phyloP scores from a whole-genome alignment of 78 protist species.

The Dictyostelium brefeldianum region DNA sequence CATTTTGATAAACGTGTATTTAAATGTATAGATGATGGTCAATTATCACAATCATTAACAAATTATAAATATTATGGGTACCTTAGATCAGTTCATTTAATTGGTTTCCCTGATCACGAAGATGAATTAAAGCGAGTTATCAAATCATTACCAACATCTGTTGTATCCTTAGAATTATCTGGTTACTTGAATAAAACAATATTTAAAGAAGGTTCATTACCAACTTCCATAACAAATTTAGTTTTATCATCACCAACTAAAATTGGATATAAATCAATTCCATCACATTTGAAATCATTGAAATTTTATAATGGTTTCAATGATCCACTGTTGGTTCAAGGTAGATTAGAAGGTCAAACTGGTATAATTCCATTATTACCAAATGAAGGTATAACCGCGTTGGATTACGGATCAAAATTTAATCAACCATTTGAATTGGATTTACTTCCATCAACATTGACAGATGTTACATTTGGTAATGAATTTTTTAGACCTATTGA shows the following conservation, averaged over 20 bases:
- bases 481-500: neutral
- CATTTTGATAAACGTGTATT: neutral
- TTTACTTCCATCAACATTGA: neutral
- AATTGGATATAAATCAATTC: neutral
- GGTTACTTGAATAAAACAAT: neutral
- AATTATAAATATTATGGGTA: slow-evolving; percentile 6
- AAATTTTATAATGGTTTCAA: neutral
- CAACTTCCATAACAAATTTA: neutral
- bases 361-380: neutral
- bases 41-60: neutral
- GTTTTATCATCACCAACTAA: neutral
- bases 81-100: neutral
- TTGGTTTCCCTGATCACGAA: neutral
- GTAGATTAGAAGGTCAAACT: neutral
- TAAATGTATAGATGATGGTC: neutral
- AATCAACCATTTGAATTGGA: neutral
- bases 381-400: neutral
- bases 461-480: slow-evolving; percentile 1
- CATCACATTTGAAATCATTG: neutral
- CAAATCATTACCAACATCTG: neutral
- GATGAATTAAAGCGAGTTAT: neutral
- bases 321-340: neutral
- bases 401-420: neutral
- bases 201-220: neutral
- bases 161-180: neutral